Evolutionary conservation across 768 basidiomycete genomes (phyloP).

Genomic region (Boletus reticuloceps): DNA sequence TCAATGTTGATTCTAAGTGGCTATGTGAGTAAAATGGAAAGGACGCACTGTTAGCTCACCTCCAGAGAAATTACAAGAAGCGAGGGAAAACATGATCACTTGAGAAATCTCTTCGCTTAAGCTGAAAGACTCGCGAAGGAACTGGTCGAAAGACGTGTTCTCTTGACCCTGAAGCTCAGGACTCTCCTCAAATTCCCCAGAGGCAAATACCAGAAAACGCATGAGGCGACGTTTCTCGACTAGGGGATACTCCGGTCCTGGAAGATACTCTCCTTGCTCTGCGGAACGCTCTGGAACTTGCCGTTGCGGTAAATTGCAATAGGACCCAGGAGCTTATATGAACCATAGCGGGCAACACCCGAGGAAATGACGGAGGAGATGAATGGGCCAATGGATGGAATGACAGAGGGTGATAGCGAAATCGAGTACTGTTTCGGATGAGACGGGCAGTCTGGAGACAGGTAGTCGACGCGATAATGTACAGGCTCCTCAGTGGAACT

Average conservation of each 20-base stretch:
- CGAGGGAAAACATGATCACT: conserved; percentile 75
- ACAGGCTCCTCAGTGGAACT: conserved; percentile 7
- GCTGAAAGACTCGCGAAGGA: conserved; percentile 62
- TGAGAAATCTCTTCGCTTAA: conserved; percentile 54
- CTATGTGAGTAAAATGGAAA: conserved; percentile 3
- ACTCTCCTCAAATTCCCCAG: conserved; percentile 66
- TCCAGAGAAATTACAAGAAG: conserved; percentile 56
- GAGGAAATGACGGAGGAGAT: conserved; percentile 78
- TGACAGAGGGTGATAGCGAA: conserved; percentile 79
- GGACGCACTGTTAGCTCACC: conserved; percentile 41
- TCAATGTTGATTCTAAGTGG: conserved; percentile 58
- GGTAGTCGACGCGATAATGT: conserved; percentile 35
- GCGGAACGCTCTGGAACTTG: conserved; percentile 66
- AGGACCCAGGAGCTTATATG: conserved; percentile 78
- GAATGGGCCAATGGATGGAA: conserved; percentile 75
- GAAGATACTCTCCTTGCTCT: conserved; percentile 92
- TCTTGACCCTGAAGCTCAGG: conserved; percentile 58
- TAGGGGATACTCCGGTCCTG: conserved; percentile 74
- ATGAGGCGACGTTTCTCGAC: conserved; percentile 88
- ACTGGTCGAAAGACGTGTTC: conserved; percentile 55
- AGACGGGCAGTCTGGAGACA: conserved; percentile 42
- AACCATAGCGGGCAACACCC: conserved; percentile 88
- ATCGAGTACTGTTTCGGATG: conserved; percentile 79
- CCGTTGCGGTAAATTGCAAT: conserved; percentile 57
- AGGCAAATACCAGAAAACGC: conserved; percentile 85